Percentiles rank a stretch among this genome's conserved stretches.
Evolutionary conservation across 352 stramenopile genomes (phyloP).

Genomic region (Elongisporangium prolatum): DNA sequence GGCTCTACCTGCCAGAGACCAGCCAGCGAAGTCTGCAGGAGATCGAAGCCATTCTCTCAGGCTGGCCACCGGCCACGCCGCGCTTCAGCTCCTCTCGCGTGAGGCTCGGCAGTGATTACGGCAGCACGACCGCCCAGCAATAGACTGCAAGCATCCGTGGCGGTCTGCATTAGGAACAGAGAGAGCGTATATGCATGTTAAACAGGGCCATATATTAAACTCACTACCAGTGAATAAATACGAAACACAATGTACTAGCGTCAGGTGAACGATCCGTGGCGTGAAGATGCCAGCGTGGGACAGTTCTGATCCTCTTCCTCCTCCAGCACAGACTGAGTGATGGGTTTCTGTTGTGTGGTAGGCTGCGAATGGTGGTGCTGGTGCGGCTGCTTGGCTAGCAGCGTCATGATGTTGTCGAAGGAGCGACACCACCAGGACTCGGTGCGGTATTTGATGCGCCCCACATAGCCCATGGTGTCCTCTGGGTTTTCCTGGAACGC

Average conservation of each 20-base stretch:
- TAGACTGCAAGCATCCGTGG: too few relatives aligned
- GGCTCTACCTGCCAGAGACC: slow-evolving; percentile 73
- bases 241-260: too few relatives aligned
- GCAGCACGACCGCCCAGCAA: slow-evolving; percentile 3
- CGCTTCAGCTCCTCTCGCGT: slow-evolving; percentile 44
- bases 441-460: slow-evolving; percentile 75
- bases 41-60: slow-evolving; percentile 72
- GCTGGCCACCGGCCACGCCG: slow-evolving; percentile 70
- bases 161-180: too few relatives aligned
- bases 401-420: slow-evolving; percentile 58
- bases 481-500: slow-evolving; percentile 28
- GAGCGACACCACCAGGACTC: slow-evolving; percentile 83
- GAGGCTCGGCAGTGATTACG: slow-evolving; percentile 25
- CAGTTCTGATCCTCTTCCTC: too few relatives aligned
- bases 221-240: too few relatives aligned
- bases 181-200: too few relatives aligned
- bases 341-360: slow-evolving; percentile 1
- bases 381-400: slow-evolving; percentile 17
- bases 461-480: slow-evolving; percentile 39
- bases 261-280: too few relatives aligned
- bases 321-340: not conserved
- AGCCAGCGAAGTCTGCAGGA: slow-evolving; percentile 72
- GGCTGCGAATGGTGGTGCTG: slow-evolving; percentile 3
- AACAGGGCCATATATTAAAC: too few relatives aligned
- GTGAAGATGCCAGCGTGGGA: too few relatives aligned